phyloP scores from a whole-genome alignment of 2,329 filamentous ascomycete genomes.

The Fusarium sp. region DNA sequence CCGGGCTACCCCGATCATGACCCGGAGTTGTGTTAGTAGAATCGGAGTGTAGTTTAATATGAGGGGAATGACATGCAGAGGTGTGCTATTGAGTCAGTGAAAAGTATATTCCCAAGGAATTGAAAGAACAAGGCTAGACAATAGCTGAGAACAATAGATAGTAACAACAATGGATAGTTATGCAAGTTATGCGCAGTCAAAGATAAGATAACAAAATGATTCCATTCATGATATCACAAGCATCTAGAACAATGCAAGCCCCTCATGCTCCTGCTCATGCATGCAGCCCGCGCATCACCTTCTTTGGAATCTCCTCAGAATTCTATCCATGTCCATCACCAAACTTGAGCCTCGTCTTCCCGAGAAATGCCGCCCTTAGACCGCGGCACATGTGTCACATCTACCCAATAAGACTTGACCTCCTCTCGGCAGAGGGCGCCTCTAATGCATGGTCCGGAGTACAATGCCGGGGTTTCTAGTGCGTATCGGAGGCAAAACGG shows the following conservation, averaged over 20 bases:
- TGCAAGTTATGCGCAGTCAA: background rate
- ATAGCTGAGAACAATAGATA: too few relatives aligned
- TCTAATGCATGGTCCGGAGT: slow-evolving; percentile 30
- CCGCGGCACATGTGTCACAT: slow-evolving; percentile 15
- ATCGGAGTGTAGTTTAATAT: background rate
- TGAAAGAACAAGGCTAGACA: background rate
- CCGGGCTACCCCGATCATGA: slow-evolving; percentile 27
- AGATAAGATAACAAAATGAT: slow-evolving; percentile 5
- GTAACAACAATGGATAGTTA: background rate
- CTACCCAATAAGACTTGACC: slow-evolving; percentile 7
- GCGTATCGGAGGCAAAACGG: slow-evolving; percentile 8
- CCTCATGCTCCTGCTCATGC: slow-evolving; percentile 5
- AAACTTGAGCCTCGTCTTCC: slow-evolving; percentile 36
- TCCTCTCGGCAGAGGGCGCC: slow-evolving; percentile 8
- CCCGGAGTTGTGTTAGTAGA: background rate
- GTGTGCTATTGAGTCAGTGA: background rate
- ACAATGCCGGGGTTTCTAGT: background rate
- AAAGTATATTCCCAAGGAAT: background rate
- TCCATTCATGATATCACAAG: slow-evolving; percentile 24
- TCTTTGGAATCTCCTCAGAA: slow-evolving; percentile 29
- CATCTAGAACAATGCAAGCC: slow-evolving; percentile 21
- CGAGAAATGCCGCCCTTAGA: slow-evolving; percentile 36
- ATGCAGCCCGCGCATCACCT: background rate
- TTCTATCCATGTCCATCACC: background rate
- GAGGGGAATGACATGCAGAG: background rate